Base-by-base conservation (phyloP, 1,284 basidiomycete genomes). In the Hemileia vastatrix region DNA sequence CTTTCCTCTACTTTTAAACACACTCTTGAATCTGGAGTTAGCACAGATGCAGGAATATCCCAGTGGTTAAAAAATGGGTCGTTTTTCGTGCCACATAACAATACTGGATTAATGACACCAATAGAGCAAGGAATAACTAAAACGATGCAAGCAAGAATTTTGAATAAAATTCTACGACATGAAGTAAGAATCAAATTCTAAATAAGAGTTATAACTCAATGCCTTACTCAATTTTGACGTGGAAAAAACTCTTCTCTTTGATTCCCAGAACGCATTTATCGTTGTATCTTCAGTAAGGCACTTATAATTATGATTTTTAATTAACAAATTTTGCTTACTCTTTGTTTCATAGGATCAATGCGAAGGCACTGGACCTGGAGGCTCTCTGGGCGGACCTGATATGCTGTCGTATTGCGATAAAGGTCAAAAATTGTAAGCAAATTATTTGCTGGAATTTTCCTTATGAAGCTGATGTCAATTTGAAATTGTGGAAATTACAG, bases 51-150 rank as follows among this genome's bases (percentile, higher is more conserved):
- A 18, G 59, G 59, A n/a, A 11, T 61, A 9, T 50, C 51, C 6
- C 24, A 54, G 24, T 11, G 47, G 11, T 53, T 61, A 44, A 36
- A 18, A 11, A 24, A 5, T 8, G 59, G 59, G 6, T 23, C 21
- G 19, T 61, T 61, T 33, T 61, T 61, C n/a, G 36, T 5, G 13
- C 51, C 51, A 1, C 36, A 50, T 3, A 33, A 53, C 2, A 45
- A 53, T 27, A 48, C 18, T n/a, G 60, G 60, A 11, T n/a, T 63
- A 21, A 63, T 63, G 53, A 40, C 50, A 15, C 55, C 45, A 9
- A 61, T 54, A 43, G 52, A 61, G 33, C 32, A 61, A 32, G 33
- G 43, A 5, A 61, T 54, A 18, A 19, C 54, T 13, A 49, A 19
- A 2, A 31, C 54, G 24, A 31, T 61, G 6, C 59, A 61, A 54